Conservation (phyloP, 2,329 filamentous ascomycete genomes). For the Septoria linicola region DNA sequence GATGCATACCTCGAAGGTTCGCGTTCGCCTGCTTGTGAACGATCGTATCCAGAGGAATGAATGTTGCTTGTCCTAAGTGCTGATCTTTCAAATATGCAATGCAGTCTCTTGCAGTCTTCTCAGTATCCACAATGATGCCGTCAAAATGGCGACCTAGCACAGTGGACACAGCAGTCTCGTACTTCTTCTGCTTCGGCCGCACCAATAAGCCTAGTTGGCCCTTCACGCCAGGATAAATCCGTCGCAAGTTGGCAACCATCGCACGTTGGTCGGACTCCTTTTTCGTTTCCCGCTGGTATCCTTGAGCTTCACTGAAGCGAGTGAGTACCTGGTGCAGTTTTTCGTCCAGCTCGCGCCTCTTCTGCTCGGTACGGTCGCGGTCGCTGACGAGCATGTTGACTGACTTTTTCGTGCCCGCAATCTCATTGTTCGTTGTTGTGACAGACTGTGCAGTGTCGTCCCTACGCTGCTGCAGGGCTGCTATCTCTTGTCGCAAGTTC, state of each 20-base stretch:
- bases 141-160: constrained; percentile 92
- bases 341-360: constrained; percentile 85
- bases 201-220: constrained; percentile 89
- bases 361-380: constrained; percentile 74
- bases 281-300: constrained; percentile 80
- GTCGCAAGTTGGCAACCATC: constrained; percentile 80
- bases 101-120: constrained; percentile 90
- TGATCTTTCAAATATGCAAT: constrained; percentile 93
- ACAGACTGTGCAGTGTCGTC: constrained; percentile 61
- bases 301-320: constrained; percentile 81
- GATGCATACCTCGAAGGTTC: constrained; percentile 83
- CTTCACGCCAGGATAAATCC: constrained; percentile 86
- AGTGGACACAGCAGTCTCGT: constrained; percentile 85
- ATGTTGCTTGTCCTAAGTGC: constrained; percentile 81
- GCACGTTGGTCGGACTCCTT: constrained; percentile 78
- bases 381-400: constrained; percentile 84
- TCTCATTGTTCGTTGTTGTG: constrained; percentile 67
- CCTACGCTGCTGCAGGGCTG: constrained; percentile 67
- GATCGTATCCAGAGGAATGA: constrained; percentile 95
- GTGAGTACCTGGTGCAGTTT: constrained; percentile 78
- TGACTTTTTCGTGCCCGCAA: constrained; percentile 85
- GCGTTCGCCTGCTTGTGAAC: constrained; percentile 90
- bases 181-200: constrained; percentile 96
- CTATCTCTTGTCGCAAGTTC: constrained; percentile 70
- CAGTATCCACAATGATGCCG: constrained; percentile 89